Conservation (phyloP, 306 rosid genomes). For the Prunus mira region DNA sequence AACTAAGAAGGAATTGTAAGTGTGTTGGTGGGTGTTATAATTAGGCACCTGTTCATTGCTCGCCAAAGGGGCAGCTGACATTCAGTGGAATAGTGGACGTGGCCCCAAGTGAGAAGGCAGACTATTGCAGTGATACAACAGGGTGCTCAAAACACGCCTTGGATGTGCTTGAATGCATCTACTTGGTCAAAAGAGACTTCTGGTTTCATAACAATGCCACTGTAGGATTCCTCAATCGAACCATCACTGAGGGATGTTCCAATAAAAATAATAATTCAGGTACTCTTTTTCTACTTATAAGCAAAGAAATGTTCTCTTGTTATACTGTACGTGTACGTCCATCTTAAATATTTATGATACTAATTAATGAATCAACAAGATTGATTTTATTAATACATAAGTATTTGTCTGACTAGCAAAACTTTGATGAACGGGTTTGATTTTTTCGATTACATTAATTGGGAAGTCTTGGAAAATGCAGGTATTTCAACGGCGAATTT, state of each 20-base stretch:
- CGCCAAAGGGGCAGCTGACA: not conserved
- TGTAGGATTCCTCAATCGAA: not conserved
- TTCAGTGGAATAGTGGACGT: constrained; percentile 26
- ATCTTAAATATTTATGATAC: too few species aligned
- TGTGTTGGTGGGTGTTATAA: not conserved
- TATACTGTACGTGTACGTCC: not conserved
- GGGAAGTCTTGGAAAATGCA: constrained; percentile 20
- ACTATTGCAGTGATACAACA: constrained; percentile 15
- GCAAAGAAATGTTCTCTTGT: not conserved
- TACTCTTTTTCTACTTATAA: not conserved
- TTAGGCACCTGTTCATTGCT: not conserved
- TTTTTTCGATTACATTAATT: not conserved
- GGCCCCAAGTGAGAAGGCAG: not conserved
- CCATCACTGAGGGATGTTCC: constrained; percentile 18
- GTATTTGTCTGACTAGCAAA: too few species aligned
- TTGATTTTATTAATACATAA: not conserved
- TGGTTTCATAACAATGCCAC: constrained; percentile 29
- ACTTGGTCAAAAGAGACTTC: constrained; percentile 36
- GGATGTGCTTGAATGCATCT: constrained; percentile 30
- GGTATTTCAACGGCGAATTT: constrained; percentile 14
- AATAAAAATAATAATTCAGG: not conserved
- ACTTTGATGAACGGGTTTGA: too few species aligned
- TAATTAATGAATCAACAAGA: not conserved
- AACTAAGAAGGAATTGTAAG: not conserved
- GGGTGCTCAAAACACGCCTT: constrained; percentile 32